Percentiles rank a stretch among this genome's conserved stretches.
Conservation (phyloP, 768 basidiomycete genomes). For the Exsudoporus frostii region DNA sequence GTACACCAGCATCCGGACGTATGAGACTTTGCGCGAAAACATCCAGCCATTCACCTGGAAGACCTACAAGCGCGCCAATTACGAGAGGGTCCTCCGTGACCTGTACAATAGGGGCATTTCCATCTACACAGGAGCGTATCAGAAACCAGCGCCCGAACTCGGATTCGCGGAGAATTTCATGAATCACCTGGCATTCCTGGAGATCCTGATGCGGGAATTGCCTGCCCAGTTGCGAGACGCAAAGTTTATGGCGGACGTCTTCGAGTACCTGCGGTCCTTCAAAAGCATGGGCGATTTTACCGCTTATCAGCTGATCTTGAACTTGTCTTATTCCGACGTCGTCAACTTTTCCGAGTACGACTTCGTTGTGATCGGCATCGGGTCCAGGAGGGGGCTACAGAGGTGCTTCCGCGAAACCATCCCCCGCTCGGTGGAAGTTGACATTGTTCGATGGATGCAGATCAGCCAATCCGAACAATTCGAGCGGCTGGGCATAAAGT, state of each 20-base stretch:
- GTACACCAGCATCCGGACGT: constrained; percentile 72
- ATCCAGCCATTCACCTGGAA: constrained; percentile 63
- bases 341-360: constrained; percentile 65
- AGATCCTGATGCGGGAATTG: constrained; percentile 58
- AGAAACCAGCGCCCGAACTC: constrained; percentile 64
- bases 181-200: constrained; percentile 63
- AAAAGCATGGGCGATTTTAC: constrained; percentile 76
- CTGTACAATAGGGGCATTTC: constrained; percentile 36
- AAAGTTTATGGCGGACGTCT: constrained; percentile 61
- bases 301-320: constrained; percentile 63
- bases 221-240: constrained; percentile 46
- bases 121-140: constrained; percentile 73
- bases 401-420: constrained; percentile 60
- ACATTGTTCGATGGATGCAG: constrained; percentile 63
- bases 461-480: constrained; percentile 60
- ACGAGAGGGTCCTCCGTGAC: constrained; percentile 48
- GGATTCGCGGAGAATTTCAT: constrained; percentile 44
- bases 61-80: constrained; percentile 50
- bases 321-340: constrained; percentile 53
- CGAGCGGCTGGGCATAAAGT: constrained; percentile 50
- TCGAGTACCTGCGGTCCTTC: constrained; percentile 53
- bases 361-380: constrained; percentile 68
- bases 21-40: constrained; percentile 52
- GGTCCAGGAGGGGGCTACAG: constrained; percentile 60
- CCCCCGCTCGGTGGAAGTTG: constrained; percentile 44